Percentiles rank a stretch among this genome's conserved stretches.
Conservation (phyloP, 2,329 filamentous ascomycete genomes). For the Sphaerulina vaccinii region DNA sequence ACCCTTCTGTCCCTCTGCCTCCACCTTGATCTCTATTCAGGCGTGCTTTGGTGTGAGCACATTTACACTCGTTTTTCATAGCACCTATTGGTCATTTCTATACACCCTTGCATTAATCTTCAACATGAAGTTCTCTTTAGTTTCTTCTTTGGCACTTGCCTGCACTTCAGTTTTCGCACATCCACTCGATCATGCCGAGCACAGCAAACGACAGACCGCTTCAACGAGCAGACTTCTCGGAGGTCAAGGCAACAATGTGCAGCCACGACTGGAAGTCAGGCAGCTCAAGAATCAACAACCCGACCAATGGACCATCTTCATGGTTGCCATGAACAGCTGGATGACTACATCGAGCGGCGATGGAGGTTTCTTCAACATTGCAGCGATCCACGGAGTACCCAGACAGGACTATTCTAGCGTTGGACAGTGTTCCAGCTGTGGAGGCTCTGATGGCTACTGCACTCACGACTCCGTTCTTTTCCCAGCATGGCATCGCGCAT, state of each 20-base stretch:
- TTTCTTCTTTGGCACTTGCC: conserved; percentile 22
- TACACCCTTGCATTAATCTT: conserved; percentile 6
- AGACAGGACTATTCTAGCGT: conserved; percentile 27
- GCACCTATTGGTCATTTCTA: conserved; percentile 7
- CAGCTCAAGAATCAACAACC: conserved; percentile 26
- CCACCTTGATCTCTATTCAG: neutral
- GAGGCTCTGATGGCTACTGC: conserved; percentile 30
- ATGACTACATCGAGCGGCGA: conserved; percentile 11
- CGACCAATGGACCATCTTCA: conserved; percentile 31
- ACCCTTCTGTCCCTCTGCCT: conserved; percentile 7
- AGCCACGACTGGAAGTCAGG: conserved; percentile 29
- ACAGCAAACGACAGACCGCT: conserved; percentile 20
- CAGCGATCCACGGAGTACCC: conserved; percentile 32
- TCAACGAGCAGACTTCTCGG: conserved; percentile 4
- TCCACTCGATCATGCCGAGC: conserved; percentile 12
- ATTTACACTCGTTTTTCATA: conserved; percentile 9
- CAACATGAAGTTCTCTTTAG: conserved; percentile 23
- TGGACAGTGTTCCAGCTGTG: conserved; percentile 22
- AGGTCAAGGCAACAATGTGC: neutral
- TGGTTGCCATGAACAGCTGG: conserved; percentile 27
- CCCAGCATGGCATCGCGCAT: conserved; percentile 32
- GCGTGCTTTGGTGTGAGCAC: conserved; percentile 11
- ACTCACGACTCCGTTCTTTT: conserved; percentile 31
- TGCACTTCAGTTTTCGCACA: conserved; percentile 23
- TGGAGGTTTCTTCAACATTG: conserved; percentile 25